Evolutionary conservation across 441 rosid species (phyloP), one percentile per base, ranked within the genome.

Genomic region (Jatropha podagrica): DNA sequence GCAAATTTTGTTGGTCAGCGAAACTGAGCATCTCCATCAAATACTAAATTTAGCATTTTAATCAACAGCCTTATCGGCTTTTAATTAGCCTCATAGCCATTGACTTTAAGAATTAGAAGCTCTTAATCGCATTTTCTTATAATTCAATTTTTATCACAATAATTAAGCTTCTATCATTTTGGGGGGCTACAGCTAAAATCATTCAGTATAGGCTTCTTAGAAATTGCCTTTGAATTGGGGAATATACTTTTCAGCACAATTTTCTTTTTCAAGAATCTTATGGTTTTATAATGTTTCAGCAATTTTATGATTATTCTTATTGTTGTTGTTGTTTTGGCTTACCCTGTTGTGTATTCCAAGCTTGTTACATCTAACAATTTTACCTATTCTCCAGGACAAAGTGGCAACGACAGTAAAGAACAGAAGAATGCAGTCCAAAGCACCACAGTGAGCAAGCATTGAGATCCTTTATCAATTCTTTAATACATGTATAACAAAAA

Each of bases 341-440:
- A 12, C 49, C 48, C 65, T 18, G n/a, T 56, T 15, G 20, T 55
- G 49, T 20, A n/a, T 42, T 56, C 32, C 11, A 73, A 37, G 56
- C 15, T 60, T 18, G n/a, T 69, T 17, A 9, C 42, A 58, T 66
- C 80, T 81, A 72, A 85, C 74, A 62, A 42, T 72, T 67, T 12
- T 69, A 58, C 49, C 56, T 58, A 82, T 78, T n/a, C n/a, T 76
- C 20, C 83, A 92, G 97, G 90, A 76, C 83, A 84, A 88, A 83
- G 74, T 75, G 78, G 82, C 80, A 85, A 75, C 73, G 78, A 60
- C 46, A 85, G 76, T 64, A 73, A 69, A 60, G 85, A 84, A 76
- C 76, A 81, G 65, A 85, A 77, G 65, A 78, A 15, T 67, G 74
- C 78, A 74, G 69, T 78, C 71, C 81, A 81, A 23, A 89, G 78